Base-by-base conservation (phyloP, 768 basidiomycete genomes). In the Hypholoma fasciculare region DNA sequence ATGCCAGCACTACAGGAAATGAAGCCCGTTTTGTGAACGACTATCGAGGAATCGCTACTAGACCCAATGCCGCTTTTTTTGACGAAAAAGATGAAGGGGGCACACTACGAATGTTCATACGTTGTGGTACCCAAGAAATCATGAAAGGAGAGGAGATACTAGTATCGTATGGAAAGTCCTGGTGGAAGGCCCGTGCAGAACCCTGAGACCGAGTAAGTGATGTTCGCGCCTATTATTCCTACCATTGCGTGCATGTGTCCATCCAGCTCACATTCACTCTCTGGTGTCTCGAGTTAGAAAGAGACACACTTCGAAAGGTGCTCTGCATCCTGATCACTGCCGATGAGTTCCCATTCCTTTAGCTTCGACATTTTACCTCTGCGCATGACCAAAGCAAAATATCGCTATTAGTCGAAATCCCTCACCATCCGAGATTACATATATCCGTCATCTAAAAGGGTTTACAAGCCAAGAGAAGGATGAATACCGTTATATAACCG, bases 21-120 rank as follows among this genome's bases (percentile, higher is more conserved):
- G 92, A 94, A 70, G 89, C 88, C 1, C 78, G 95, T 65, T 95
- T 96, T 68, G 79, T 93, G 58, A 97, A 97, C 64, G 95, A 96
- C 75, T 98, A 89, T 72, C 82, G 95, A 55, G 92, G 93, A 2
- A 77, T 94, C n/a, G 74, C 69, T 49, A 69, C 71, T 20, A 87
- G 77, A 67, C 85, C 92, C 4, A 94, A 94, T 63, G 89, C 86
- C 0, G 63, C 82, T 27, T 94, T 94, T 64, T 74, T 78, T 50
- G 90, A 92, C 42, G 71, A 73, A 38, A 74, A 83, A 58, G 78
- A 77, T 9, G 61, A 58, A 17, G 65, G 61, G 36, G 92, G 89
- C 16, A 90, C 89, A 69, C 71, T 90, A 61, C 76, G 84, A 50
- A 95, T 97, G 82, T 80, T 87, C 59, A 79, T 98, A 34, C 89